Conservation (phyloP, 306 rosid species). For the cucumber (Cucumis sativus) region Cucumber_9930_V3 NC_026661.2:18981501-18982000, state of each 20-base stretch:
- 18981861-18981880: slow-evolving; percentile 63
- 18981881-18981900: slow-evolving; percentile 62
- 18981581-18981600: slow-evolving; percentile 95
- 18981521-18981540: background rate
- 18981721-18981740: slow-evolving; percentile 67
- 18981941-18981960: slow-evolving; percentile 80
- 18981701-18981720: slow-evolving; percentile 68
- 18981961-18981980: slow-evolving; percentile 56
- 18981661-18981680: slow-evolving; percentile 74
- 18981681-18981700: slow-evolving; percentile 55
- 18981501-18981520: background rate
- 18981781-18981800: slow-evolving; percentile 25
- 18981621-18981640: slow-evolving; percentile 67
- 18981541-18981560: slow-evolving; percentile 1
- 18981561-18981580: slow-evolving; percentile 94
- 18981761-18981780: slow-evolving; percentile 56
- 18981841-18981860: slow-evolving; percentile 59
- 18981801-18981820: slow-evolving; percentile 22
- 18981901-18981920: slow-evolving; percentile 51
- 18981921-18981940: slow-evolving; percentile 75
- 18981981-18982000: slow-evolving; percentile 59
- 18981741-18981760: slow-evolving; percentile 58
- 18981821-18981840: slow-evolving; percentile 41
- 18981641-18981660: slow-evolving; percentile 79
- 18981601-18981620: slow-evolving; percentile 57